These are phyloP conservation scores for Cladosporium cucumerinum DNA, from an alignment of 2,329 filamentous ascomycete species.

Conservation along the genomic window DNA sequence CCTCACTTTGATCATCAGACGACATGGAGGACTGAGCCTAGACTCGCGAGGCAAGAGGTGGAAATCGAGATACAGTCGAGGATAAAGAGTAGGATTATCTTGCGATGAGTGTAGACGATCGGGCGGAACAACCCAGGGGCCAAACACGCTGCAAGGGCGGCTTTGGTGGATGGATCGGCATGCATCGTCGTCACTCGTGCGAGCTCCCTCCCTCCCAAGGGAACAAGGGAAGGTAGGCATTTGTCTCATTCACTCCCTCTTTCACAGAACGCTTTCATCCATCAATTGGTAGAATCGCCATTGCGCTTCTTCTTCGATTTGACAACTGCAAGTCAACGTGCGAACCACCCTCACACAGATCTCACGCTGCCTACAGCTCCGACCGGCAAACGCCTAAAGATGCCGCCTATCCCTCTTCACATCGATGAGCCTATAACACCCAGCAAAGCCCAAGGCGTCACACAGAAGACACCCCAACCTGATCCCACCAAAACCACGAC, in stretches of 20 bases:
- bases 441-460: constrained; percentile 36
- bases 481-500: constrained; percentile 31
- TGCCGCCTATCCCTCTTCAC: constrained; percentile 48
- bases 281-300: background rate
- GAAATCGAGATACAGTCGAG: background rate
- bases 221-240: background rate
- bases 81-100: background rate
- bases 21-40: background rate
- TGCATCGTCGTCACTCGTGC: constrained; percentile 6
- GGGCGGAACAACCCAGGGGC: constrained; percentile 2
- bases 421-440: constrained; percentile 46
- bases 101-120: background rate
- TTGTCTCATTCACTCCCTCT: background rate
- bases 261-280: background rate
- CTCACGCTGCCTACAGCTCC: background rate
- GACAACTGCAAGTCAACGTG: background rate
- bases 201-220: background rate
- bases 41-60: background rate
- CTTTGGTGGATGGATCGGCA: background rate
- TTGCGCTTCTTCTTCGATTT: background rate
- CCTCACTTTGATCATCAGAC: background rate
- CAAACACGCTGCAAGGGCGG: background rate
- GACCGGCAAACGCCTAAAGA: constrained; percentile 26
- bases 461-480: constrained; percentile 36
- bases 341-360: background rate